Evolutionary conservation across 2,329 filamentous ascomycete genomes (phyloP).

Genomic region (Xylariaceae sp.): DNA sequence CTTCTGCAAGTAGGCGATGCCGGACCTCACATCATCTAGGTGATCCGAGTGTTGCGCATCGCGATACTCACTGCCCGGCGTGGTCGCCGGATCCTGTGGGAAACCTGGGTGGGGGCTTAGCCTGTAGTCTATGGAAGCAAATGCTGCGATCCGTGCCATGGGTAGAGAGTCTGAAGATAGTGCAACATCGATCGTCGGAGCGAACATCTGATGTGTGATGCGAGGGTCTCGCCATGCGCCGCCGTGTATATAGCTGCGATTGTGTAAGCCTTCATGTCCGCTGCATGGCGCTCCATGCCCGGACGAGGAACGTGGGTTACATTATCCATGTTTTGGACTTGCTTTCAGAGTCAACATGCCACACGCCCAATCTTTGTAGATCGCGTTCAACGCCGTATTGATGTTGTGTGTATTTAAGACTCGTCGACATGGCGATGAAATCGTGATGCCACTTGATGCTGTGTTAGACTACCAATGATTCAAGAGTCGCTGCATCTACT

Average conservation of each 20-base stretch:
- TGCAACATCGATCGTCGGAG: slow-evolving; percentile 35
- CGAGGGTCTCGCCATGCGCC: slow-evolving; percentile 60
- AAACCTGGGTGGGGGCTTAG: slow-evolving; percentile 50
- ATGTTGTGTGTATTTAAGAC: slow-evolving; percentile 1
- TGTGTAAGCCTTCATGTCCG: background rate
- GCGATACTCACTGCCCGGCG: slow-evolving; percentile 29
- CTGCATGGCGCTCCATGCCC: background rate
- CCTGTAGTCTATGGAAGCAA: slow-evolving; percentile 62
- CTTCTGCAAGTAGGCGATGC: slow-evolving; percentile 44
- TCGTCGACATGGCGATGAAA: background rate
- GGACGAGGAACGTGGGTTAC: background rate
- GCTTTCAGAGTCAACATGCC: background rate
- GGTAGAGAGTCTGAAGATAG: background rate
- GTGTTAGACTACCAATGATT: no score
- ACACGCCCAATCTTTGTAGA: slow-evolving; percentile 5
- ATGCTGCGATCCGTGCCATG: slow-evolving; percentile 45
- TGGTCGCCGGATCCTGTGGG: slow-evolving; percentile 38
- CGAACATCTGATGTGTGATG: slow-evolving; percentile 41
- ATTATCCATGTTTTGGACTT: slow-evolving; percentile 4
- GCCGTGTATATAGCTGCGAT: slow-evolving; percentile 52
- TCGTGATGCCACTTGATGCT: no score
- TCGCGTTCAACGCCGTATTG: slow-evolving; percentile 2
- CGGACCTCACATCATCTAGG: slow-evolving; percentile 50
- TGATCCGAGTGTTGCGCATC: slow-evolving; percentile 57
- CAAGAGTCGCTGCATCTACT: no score